Conservation (phyloP, 2,329 filamentous ascomycete species). For the Fonsecaea monophora region DNA sequence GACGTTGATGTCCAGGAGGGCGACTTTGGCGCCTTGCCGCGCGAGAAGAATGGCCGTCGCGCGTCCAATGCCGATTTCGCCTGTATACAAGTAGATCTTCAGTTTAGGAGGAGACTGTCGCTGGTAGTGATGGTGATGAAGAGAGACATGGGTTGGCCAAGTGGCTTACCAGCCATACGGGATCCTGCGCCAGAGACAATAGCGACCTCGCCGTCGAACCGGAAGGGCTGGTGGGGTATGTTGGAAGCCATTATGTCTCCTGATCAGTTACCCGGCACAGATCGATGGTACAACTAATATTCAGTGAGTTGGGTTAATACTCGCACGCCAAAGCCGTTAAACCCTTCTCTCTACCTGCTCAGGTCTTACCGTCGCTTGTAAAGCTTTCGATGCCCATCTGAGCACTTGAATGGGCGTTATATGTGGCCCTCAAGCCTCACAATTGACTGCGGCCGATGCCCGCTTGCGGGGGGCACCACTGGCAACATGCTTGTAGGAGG, state of each 20-base stretch:
- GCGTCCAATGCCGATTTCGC: slow-evolving; percentile 26
- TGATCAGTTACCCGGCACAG: background rate
- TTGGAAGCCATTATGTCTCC: slow-evolving; percentile 8
- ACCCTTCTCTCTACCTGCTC: background rate
- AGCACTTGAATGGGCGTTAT: background rate
- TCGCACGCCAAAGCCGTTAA: background rate
- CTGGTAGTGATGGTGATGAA: background rate
- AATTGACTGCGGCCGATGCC: background rate
- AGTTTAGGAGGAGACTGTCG: too few relatives aligned
- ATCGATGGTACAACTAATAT: background rate
- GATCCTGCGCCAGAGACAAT: slow-evolving; percentile 22
- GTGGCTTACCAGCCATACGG: slow-evolving; percentile 14
- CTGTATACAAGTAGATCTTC: background rate
- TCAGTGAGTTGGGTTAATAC: background rate
- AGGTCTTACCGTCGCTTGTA: background rate
- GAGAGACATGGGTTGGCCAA: background rate
- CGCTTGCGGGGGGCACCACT: background rate
- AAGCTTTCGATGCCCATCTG: background rate
- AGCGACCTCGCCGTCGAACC: slow-evolving; percentile 23
- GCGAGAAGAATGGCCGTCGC: slow-evolving; percentile 26
- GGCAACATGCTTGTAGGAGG: background rate
- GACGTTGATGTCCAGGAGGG: slow-evolving; percentile 14
- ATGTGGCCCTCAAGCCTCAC: background rate
- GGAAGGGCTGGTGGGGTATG: slow-evolving; percentile 7
- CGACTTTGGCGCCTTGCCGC: slow-evolving; percentile 23